Percentiles rank a stretch among this genome's conserved stretches.
Conservation (phyloP, 768 basidiomycete species). For the Russula olivacea region DNA sequence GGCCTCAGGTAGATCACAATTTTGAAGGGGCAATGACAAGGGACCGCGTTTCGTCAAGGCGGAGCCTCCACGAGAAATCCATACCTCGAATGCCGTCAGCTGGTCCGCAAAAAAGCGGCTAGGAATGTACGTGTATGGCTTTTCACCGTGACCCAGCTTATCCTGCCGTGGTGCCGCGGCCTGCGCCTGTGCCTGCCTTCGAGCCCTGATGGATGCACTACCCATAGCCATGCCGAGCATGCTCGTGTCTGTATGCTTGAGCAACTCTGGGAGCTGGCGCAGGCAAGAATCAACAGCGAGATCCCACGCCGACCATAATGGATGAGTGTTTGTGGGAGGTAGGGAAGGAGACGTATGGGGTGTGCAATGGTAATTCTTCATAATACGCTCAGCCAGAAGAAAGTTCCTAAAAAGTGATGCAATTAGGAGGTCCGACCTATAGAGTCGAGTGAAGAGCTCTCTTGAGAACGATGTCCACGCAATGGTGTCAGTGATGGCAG, state of each 20-base stretch:
- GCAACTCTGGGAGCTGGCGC: conserved; percentile 83
- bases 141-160: conserved; percentile 31
- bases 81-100: conserved; percentile 94
- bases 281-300: conserved; percentile 92
- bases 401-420: conserved; percentile 97
- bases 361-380: conserved; percentile 97
- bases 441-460: conserved; percentile 88
- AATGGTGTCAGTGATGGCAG: conserved; percentile 97
- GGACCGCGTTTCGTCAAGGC: conserved; percentile 75
- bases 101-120: conserved; percentile 95
- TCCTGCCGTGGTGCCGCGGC: conserved; percentile 14
- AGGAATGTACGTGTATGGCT: conserved; percentile 69
- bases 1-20: conserved; percentile 29
- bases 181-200: conserved; percentile 27
- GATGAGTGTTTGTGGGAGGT: conserved; percentile 94
- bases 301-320: conserved; percentile 97
- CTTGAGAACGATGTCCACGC: conserved; percentile 97
- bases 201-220: conserved; percentile 26
- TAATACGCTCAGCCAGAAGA: conserved; percentile 92
- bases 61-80: conserved; percentile 92
- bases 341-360: conserved; percentile 90
- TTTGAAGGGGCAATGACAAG: conserved; percentile 56
- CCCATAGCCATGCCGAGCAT: conserved; percentile 25
- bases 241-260: conserved; percentile 36
- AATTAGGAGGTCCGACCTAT: conserved; percentile 91